phyloP scores from a whole-genome alignment of 345 rosid genomes.

The Populus euphratica region DNA sequence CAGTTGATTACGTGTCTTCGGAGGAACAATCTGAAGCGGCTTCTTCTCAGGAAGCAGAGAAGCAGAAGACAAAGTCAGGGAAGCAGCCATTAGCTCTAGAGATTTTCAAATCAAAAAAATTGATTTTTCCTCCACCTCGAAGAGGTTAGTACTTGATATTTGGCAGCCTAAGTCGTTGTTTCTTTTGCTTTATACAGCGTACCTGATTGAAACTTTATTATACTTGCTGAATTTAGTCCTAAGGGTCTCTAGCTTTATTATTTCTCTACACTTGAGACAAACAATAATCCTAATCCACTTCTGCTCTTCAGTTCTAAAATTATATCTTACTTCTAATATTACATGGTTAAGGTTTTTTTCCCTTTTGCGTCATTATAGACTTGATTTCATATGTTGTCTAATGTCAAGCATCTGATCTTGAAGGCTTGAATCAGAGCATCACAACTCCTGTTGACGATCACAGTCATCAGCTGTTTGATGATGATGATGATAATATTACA shows the following conservation, averaged over 20 bases:
- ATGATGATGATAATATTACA: slow-evolving; percentile 37
- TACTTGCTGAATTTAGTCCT: neutral
- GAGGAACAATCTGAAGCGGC: slow-evolving; percentile 18
- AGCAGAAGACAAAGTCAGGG: slow-evolving; percentile 28
- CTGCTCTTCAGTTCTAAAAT: neutral
- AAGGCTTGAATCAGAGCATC: slow-evolving; percentile 62
- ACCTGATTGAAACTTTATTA: neutral
- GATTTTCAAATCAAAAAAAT: slow-evolving; percentile 22
- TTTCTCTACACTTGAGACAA: neutral
- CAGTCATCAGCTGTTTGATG: slow-evolving; percentile 39
- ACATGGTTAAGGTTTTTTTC: neutral
- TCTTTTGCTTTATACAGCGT: neutral
- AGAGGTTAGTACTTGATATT: slow-evolving; percentile 36
- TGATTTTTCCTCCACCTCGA: slow-evolving; percentile 26
- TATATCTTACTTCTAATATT: neutral
- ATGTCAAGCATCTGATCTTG: slow-evolving; percentile 32
- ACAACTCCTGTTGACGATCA: slow-evolving; percentile 45
- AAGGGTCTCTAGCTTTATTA: too few species aligned
- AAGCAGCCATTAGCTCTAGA: slow-evolving; percentile 28
- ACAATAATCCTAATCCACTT: neutral
- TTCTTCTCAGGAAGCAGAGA: slow-evolving; percentile 20
- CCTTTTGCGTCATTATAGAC: neutral
- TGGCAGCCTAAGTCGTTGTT: neutral
- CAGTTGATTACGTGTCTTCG: slow-evolving; percentile 19
- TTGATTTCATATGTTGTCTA: slow-evolving; percentile 14